Evolutionary conservation across 208 protist genomes (phyloP).

Genomic region (Novymonas esmeraldas): DNA sequence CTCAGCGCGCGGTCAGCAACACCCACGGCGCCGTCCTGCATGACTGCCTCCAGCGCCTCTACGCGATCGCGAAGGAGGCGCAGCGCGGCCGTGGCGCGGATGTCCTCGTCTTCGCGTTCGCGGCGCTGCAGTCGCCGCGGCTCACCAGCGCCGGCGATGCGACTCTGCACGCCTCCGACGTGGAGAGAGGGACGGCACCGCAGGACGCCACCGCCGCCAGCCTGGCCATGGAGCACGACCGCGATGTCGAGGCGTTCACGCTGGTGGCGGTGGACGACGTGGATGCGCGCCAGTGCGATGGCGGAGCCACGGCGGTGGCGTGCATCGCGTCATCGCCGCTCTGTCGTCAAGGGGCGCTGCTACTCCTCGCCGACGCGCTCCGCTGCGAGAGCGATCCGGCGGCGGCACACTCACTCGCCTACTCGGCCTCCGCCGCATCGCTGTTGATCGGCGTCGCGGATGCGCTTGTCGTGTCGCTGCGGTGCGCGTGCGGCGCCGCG

Average conservation of each 20-base stretch:
- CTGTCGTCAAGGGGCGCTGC: conserved; percentile 25
- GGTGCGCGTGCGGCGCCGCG: conserved; percentile 4
- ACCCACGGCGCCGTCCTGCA: not conserved
- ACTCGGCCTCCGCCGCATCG: conserved; percentile 13
- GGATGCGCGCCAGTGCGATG: not conserved
- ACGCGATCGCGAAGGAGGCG: not conserved
- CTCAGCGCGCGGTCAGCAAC: not conserved
- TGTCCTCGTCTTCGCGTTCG: not conserved
- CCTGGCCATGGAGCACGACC: conserved; percentile 18
- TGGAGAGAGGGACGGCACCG: conserved; percentile 20
- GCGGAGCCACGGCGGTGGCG: not conserved
- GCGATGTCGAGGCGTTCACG: conserved; percentile 18
- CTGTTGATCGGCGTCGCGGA: conserved; percentile 15
- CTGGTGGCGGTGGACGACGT: conserved; percentile 13
- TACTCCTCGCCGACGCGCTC: conserved; percentile 23
- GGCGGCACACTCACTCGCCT: not conserved
- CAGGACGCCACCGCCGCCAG: conserved; percentile 13
- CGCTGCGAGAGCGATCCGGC: not conserved
- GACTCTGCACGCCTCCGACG: conserved; percentile 2
- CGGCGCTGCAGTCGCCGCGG: not conserved
- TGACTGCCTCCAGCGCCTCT: not conserved
- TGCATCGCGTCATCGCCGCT: not conserved
- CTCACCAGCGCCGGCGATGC: not conserved
- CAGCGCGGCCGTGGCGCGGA: not conserved
- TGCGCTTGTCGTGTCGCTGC: conserved; percentile 4